Base-by-base conservation (phyloP, 495 filamentous ascomycete species). In the Penicillium verhagenii region DNA sequence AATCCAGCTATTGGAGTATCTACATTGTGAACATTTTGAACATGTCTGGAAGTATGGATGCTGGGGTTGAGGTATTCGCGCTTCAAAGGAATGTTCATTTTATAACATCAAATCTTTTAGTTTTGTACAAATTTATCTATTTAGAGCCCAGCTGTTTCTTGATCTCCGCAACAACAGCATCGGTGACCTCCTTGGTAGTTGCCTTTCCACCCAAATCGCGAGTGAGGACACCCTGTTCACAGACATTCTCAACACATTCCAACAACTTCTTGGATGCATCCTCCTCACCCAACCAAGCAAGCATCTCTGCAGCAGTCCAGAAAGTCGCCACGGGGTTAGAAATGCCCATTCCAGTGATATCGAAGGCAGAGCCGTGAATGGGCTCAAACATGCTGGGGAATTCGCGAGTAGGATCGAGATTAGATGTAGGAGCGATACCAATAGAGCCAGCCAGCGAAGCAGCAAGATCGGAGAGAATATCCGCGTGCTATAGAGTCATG, bases 311-410 rank as follows among this genome's bases (percentile, higher is more conserved):
- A 5, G 79, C 83, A 4, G 81, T 84, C 86, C 85, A 88, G 66
- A 89, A 85, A 0, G 85, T 86, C 7, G 78, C 86, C 0, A 90
- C 78, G 0, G 87, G 86, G 65, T 91, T 90, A 10, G 87, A 87
- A 33, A 88, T 73, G 0, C 86, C 86, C 66, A 84, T 85, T 0
- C 87, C 86, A 2, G 84, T 83, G 50, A 91, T 89, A 58, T 90
- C 87, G 13, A 86, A 86, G 1, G 84, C 84, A n/a, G 77, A 81
- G 7, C 84, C 83, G 56, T 87, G 84, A 42, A 87, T 86, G 0
- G 83, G 83, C 75, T 86, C 83, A 56, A 88, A 88, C 79, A 88
- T 85, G 43, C 76, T 81, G 2, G 85, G 84, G 52, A 79, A 73
- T 62, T 77, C 50, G 25, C 83, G 70, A 6, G 81, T 86, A 2